Percentiles rank a stretch among this genome's conserved stretches.
Evolutionary conservation across 768 basidiomycete genomes (phyloP).

Genomic region (Kwoniella dendrophila): DNA sequence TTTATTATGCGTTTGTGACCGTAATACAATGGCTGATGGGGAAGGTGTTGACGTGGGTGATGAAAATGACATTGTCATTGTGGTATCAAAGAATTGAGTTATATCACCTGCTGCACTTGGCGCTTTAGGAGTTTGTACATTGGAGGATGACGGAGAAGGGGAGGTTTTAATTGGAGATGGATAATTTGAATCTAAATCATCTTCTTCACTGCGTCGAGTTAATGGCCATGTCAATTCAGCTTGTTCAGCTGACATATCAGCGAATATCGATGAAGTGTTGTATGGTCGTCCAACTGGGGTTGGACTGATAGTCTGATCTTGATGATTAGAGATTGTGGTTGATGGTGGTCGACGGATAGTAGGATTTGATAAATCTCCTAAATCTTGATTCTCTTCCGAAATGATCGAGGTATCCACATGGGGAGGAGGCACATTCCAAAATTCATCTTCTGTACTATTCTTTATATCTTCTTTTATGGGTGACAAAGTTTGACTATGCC

Average conservation of each 20-base stretch:
- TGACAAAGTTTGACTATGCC: background rate
- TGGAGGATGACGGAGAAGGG: background rate
- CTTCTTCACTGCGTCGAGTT: conserved; percentile 15
- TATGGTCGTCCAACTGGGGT: conserved; percentile 22
- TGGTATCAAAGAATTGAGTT: conserved; percentile 44
- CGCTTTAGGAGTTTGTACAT: conserved; percentile 10
- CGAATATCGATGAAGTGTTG: conserved; percentile 39
- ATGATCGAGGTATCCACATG: background rate
- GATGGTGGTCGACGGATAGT: conserved; percentile 38
- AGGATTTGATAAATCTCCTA: conserved; percentile 27
- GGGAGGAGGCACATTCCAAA: conserved; percentile 1
- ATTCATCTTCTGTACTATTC: conserved; percentile 13
- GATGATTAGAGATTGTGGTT: background rate
- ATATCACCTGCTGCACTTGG: conserved; percentile 18
- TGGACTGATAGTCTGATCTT: conserved; percentile 8
- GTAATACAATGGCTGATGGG: conserved; percentile 16
- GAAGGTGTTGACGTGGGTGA: conserved; percentile 6
- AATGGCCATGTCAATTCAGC: conserved; percentile 49
- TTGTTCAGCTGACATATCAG: conserved; percentile 52
- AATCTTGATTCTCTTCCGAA: conserved; percentile 9
- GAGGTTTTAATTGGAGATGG: conserved; percentile 1
- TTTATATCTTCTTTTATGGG: conserved; percentile 9
- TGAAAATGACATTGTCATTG: conserved; percentile 25
- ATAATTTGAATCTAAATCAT: conserved; percentile 3
- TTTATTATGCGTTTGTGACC: background rate